Conservation (phyloP, 176 grass and related monocot species). For the Triticum dicoccoides region DNA sequence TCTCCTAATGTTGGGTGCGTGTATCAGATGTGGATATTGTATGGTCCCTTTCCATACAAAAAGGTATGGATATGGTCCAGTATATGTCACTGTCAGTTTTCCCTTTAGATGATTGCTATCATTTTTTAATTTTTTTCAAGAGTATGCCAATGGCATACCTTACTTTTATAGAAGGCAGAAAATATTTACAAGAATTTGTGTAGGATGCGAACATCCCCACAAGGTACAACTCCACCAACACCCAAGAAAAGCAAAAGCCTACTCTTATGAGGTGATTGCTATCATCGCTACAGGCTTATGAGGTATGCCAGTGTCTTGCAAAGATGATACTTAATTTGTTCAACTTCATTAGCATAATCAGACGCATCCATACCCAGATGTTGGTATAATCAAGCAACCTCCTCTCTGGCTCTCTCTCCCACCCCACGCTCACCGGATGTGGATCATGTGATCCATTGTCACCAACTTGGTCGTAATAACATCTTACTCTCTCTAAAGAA, state of each 20-base stretch:
- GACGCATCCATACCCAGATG: neutral
- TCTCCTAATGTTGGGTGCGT: too few relatives aligned
- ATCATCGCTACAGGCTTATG: neutral
- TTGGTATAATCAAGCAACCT: conserved; percentile 2
- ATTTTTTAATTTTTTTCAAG: neutral
- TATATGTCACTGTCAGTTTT: neutral
- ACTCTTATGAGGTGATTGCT: neutral
- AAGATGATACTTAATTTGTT: neutral
- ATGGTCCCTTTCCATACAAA: neutral
- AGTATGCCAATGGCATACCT: too few relatives aligned
- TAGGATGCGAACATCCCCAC: too few relatives aligned
- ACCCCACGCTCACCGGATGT: neutral
- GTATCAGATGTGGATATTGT: conserved; percentile 21
- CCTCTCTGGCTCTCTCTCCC: neutral
- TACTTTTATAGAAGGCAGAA: too few relatives aligned
- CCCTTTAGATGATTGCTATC: neutral
- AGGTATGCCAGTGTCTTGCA: neutral
- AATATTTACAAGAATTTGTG: too few relatives aligned
- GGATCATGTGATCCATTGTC: neutral
- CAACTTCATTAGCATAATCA: conserved; percentile 4
- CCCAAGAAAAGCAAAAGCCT: too few relatives aligned
- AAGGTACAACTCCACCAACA: too few relatives aligned
- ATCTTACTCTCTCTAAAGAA: too few relatives aligned
- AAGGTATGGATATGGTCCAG: conserved; percentile 9
- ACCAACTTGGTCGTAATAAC: neutral